Percentiles rank a stretch among this genome's conserved stretches.
Conservation (phyloP, 2,329 filamentous ascomycete genomes). For the Thermochaetoides dissita region DNA sequence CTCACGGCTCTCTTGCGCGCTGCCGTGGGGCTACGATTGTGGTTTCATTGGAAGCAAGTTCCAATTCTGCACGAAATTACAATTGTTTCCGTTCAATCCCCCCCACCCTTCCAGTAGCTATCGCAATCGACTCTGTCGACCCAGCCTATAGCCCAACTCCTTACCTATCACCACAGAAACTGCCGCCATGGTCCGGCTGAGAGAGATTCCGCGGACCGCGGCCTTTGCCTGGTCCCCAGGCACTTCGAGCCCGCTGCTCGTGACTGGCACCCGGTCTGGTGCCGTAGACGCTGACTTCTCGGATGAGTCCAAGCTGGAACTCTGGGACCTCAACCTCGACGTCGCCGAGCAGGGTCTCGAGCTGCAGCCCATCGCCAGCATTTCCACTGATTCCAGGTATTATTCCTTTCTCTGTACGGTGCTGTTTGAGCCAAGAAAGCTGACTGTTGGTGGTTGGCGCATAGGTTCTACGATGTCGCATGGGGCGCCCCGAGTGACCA, state of each 20-base stretch:
- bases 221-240: slow-evolving; percentile 94
- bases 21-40: slow-evolving; percentile 10
- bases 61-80: too few species aligned
- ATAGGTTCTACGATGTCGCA: slow-evolving; percentile 89
- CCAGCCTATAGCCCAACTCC: background rate
- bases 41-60: slow-evolving; percentile 7
- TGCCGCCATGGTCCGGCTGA: slow-evolving; percentile 71
- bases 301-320: slow-evolving; percentile 86
- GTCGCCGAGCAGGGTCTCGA: slow-evolving; percentile 62
- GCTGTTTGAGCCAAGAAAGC: too few species aligned
- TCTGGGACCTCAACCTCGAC: slow-evolving; percentile 87
- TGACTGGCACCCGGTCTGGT: slow-evolving; percentile 86
- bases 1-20: slow-evolving; percentile 6
- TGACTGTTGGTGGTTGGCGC: too few species aligned
- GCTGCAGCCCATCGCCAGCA: slow-evolving; percentile 69
- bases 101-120: too few species aligned
- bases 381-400: slow-evolving; percentile 80
- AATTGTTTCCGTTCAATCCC: too few species aligned
- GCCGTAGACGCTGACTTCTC: slow-evolving; percentile 96
- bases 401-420: background rate
- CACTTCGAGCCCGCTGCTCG: slow-evolving; percentile 58
- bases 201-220: slow-evolving; percentile 92
- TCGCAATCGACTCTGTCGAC: too few species aligned
- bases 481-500: slow-evolving; percentile 76
- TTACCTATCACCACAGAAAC: background rate